These are phyloP conservation scores for Clathrus columnatus DNA, from an alignment of 768 basidiomycete genomes.

Conservation along the genomic window DNA sequence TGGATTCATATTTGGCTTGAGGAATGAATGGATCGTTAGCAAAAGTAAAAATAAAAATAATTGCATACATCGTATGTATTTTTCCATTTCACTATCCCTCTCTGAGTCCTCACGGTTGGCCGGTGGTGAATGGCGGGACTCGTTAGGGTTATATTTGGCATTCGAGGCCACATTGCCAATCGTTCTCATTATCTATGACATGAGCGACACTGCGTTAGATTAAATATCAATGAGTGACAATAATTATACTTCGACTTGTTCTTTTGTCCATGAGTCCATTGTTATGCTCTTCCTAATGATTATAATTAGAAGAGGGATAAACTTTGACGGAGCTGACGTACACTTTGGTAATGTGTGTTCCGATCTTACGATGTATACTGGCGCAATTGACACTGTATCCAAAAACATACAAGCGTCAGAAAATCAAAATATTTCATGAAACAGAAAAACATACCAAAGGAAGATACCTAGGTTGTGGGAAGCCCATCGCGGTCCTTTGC, in stretches of 20 bases:
- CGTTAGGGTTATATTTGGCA: conserved; percentile 72
- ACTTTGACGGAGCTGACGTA: conserved; percentile 30
- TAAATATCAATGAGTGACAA: conserved; percentile 3
- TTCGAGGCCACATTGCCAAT: conserved; percentile 83
- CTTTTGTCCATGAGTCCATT: conserved; percentile 79
- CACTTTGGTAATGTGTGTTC: conserved; percentile 92
- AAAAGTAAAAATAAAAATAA: not conserved
- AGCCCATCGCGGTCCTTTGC: conserved; percentile 84
- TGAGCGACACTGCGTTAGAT: conserved; percentile 12
- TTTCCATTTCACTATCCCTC: conserved; percentile 85
- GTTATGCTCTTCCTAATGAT: conserved; percentile 74
- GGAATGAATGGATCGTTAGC: conserved; percentile 2
- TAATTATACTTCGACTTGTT: conserved; percentile 73
- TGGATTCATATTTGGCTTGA: conserved; percentile 76
- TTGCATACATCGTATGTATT: conserved; percentile 73
- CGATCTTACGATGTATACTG: conserved; percentile 88
- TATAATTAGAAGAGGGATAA: conserved; percentile 5
- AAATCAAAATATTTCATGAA: conserved; percentile 1
- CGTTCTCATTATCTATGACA: conserved; percentile 60
- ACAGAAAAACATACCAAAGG: conserved; percentile 48
- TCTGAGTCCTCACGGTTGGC: conserved; percentile 69
- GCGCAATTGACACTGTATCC: conserved; percentile 70
- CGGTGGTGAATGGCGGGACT: conserved; percentile 72
- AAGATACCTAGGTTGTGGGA: conserved; percentile 85
- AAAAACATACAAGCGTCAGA: not conserved